Evolutionary conservation across 176 grass and related monocot species (phyloP), one percentile per base, ranked within the genome.

Genomic region (Musa schizocarpa): DNA sequence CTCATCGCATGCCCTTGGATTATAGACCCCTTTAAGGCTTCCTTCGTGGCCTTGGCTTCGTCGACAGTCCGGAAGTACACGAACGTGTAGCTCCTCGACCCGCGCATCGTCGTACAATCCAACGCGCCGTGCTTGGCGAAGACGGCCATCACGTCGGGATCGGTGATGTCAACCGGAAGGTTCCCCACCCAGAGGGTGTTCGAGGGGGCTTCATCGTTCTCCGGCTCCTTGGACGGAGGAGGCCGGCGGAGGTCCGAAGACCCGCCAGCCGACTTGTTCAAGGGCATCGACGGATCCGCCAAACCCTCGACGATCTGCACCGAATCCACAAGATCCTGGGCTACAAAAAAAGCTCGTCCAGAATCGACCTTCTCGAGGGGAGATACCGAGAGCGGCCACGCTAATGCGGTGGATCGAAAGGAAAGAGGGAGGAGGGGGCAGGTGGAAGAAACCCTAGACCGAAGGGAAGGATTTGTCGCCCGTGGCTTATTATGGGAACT

Each of bases 51-150:
- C 70, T 85, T 87, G 34, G 90, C 91, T 57, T 83, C 74, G 1
- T 77, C 64, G 0, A 76, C 69, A 74, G 52, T 24, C 54, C 84
- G 95, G 81, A 94, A 98, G n/a, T 93, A 84, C 29, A 89, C 62
- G 78, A 98, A 98, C 11, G 95, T 71, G 82, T 98, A 94, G 80
- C 82, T 85, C 55, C 95, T 86, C 27, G 84, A 66, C 11, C 85
- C 86, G 21, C 80, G 84, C 19, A 79, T 83, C 20, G 86, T 68
- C 62, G 74, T 70, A 81, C 84, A 98, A 82, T 98, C 90, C 56
- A 98, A 86, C 5, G 86, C 95, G 54, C 84, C 84, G 78, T 85
- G 80, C 34, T 77, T 79, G 0, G 58, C 34, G 52, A 88, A 91
- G 22, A 70, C 53, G 6, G 63, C 73, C 85, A 96, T 78, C 54